Evolutionary conservation across 768 basidiomycete species (phyloP).

Genomic region (Rhizopogon vinicolor): DNA sequence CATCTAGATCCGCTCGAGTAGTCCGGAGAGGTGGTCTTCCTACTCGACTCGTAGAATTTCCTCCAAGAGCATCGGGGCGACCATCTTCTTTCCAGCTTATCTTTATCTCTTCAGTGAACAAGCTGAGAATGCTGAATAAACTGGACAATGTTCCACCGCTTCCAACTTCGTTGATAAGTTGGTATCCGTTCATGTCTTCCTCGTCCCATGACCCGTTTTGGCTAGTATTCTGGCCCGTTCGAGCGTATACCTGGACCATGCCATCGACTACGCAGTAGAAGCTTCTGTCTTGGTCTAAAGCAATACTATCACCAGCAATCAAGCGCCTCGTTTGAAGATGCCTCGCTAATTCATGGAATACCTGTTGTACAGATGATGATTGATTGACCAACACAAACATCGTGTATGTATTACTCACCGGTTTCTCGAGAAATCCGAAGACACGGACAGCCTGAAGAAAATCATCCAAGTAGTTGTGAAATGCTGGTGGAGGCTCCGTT

Average conservation of each 20-base stretch:
- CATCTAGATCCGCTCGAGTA: constrained; percentile 55
- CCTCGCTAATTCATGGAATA: constrained; percentile 95
- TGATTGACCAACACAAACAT: background rate
- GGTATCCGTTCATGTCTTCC: constrained; percentile 92
- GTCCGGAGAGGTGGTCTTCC: constrained; percentile 21
- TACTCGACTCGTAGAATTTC: constrained; percentile 11
- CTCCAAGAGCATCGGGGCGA: constrained; percentile 17
- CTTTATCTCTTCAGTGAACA: constrained; percentile 94
- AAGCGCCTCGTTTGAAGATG: constrained; percentile 94
- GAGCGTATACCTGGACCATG: constrained; percentile 90
- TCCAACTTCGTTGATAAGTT: constrained; percentile 93
- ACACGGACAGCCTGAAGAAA: constrained; percentile 95
- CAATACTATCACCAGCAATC: constrained; percentile 92
- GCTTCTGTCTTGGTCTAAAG: constrained; percentile 86
- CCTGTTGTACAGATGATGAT: constrained; percentile 36
- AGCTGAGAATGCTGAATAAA: constrained; percentile 91
- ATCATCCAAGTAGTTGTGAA: constrained; percentile 97
- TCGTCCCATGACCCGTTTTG: constrained; percentile 67
- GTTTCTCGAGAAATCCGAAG: constrained; percentile 96
- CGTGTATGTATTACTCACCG: constrained; percentile 44
- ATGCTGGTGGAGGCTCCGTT: constrained; percentile 63
- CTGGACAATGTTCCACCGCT: constrained; percentile 94
- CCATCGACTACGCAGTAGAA: constrained; percentile 99
- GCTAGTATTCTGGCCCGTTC: constrained; percentile 50
- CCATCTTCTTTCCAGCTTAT: constrained; percentile 84